Evolutionary conservation across 2,329 filamentous ascomycete genomes (phyloP), one percentile per base, ranked within the genome.

Genomic region (Monosporascus sp.): DNA sequence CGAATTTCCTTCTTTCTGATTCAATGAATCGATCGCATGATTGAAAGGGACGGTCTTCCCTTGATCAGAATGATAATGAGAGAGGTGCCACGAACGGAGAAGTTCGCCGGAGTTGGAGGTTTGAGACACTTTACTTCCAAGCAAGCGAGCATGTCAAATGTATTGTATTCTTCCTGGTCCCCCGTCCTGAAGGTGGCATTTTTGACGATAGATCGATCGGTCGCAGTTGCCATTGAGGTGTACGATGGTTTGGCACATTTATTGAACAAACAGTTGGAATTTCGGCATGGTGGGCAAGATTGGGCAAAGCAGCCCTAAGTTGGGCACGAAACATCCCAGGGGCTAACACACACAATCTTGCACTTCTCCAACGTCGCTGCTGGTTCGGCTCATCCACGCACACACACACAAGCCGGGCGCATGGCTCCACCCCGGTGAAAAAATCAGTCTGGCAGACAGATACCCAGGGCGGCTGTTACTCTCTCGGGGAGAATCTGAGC

Each of bases 1-100:
- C 56, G 63, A 59, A 50, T 59, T 58, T 57, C 35, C 58, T 50
- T 52, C 49, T 56, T 22, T 49, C 51, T 50, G 49, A 41, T 51
- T 52, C 52, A 44, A 41, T 44, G 49, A 44, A 51, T 56, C 45
- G 53, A 51, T 56, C 45, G 52, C 49, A 51, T 49, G 49, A 49
- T 51, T 55, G 54, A 53, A 53, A 48, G 44, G 49, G 50, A 41
- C 45, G 40, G 51, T 45, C 50, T 55, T 31, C 38, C 37, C 45
- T 49, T 47, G 40, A 52, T 20, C 11, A 20, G 14, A 46, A 46
- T 18, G 24, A 26, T 14, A 28, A 26, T 15, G 43, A 46, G 43
- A 18, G 38, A 46, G 24, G 24, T 7, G 14, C 43, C 24, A 46
- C 18, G 20, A 28, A 17, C 1, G 11, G 40, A 43, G 40, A 18